phyloP scores from a whole-genome alignment of 352 stramenopile species.

The Phytophthora brassicae region DNA sequence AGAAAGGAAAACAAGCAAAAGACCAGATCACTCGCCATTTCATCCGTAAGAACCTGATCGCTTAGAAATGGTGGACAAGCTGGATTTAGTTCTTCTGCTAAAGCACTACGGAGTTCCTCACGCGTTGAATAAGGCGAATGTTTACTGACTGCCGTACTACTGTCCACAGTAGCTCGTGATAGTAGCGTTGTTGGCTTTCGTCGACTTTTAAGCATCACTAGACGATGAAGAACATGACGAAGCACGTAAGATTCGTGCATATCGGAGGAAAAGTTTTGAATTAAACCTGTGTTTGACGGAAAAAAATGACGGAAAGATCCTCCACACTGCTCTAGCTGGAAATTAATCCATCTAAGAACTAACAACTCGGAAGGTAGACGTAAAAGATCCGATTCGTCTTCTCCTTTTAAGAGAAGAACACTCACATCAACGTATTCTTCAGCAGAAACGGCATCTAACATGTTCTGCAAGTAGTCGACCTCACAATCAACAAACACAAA shows the following conservation, averaged over 20 bases:
- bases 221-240: conserved; percentile 49
- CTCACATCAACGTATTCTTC: conserved; percentile 51
- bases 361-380: conserved; percentile 49
- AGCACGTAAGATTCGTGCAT: conserved; percentile 61
- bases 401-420: conserved; percentile 47
- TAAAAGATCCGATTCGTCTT: conserved; percentile 58
- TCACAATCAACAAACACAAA: conserved; percentile 64
- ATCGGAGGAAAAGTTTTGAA: conserved; percentile 74
- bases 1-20: conserved; percentile 71
- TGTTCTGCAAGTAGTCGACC: conserved; percentile 55
- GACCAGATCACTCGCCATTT: conserved; percentile 45
- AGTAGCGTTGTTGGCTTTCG: too few relatives aligned
- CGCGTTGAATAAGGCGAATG: conserved; percentile 39
- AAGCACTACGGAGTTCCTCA: conserved; percentile 41
- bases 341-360: conserved; percentile 78
- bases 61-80: conserved; percentile 45
- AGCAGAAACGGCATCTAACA: conserved; percentile 48
- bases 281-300: conserved; percentile 31
- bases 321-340: conserved; percentile 48
- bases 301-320: conserved; percentile 34
- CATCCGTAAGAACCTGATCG: conserved; percentile 37
- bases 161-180: conserved; percentile 8
- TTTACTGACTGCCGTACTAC: conserved; percentile 2
- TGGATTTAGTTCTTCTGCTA: conserved; percentile 45
- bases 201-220: conserved; percentile 26